Evolutionary conservation across 495 filamentous ascomycete genomes (phyloP), one percentile per base, ranked within the genome.

Genomic region (Hyaloscypha finlandica): DNA sequence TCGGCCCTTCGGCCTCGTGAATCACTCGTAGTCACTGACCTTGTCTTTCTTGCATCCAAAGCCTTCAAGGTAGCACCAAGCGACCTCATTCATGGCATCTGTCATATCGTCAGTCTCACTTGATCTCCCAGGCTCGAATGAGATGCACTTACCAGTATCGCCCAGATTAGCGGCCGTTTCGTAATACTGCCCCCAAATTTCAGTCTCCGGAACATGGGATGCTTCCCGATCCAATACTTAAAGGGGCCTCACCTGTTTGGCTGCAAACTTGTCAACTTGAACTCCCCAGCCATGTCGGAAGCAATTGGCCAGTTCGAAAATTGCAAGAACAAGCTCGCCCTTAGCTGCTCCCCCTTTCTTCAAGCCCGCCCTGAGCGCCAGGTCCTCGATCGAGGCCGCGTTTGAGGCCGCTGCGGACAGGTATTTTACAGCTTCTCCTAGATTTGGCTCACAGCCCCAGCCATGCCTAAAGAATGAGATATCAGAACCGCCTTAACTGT

Each of bases 211-310:
- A 39, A 32, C 31, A 20, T 53, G 63, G 51, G 59, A 52, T 37
- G 35, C 35, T 65, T 68, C 42, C 63, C 65, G 61, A 61, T 54
- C 64, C 68, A 70, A 68, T 66, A n/a, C 58, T 63, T 65, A 22
- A 39, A 19, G 30, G 39, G 57, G n/a, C n/a, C 83, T 80, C 53
- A 74, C 72, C 62, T 71, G 64, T 74, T 85, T 90, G 35, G 95
- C 96, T 55, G 96, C 95, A 67, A 90, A 85, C 59, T 92, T 86
- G 72, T 99, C 95, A 76, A 92, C 94, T 67, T 85, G 82, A 48
- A 97, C 90, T 59, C 95, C 95, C 96, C 95, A 98, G 31, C 93
- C 95, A 78, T 98, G 88, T 52, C 96, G 90, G 81, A 97, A 98
- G 74, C 91, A 97, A 79, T 98, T 97, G 33, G 91, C 95, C 74